Conservation (phyloP, 371 early-diverging fungal genomes). For the Saksenaea vasiformis region DNA sequence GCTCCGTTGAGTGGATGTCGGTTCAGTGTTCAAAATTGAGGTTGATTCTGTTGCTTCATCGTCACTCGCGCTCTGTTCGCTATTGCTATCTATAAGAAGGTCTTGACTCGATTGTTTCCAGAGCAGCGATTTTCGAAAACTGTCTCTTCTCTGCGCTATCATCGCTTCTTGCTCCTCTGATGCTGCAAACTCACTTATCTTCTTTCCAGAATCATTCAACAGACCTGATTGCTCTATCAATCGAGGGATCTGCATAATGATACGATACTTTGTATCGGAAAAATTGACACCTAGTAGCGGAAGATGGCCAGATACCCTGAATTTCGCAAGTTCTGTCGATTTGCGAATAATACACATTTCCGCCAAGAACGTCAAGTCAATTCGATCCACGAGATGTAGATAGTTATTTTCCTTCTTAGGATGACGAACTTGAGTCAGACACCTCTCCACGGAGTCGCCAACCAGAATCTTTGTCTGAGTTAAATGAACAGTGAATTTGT, state of each 20-base stretch:
- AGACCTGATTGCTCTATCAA: constrained; percentile 62
- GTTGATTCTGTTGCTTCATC: constrained; percentile 23
- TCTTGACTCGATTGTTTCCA: constrained; percentile 29
- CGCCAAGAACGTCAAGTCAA: constrained; percentile 81
- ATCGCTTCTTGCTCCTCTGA: neutral
- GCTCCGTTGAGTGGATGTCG: neutral
- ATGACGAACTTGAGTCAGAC: constrained; percentile 66
- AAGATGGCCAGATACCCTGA: constrained; percentile 81
- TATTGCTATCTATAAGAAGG: constrained; percentile 34
- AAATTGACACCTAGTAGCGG: constrained; percentile 89
- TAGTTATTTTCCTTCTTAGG: constrained; percentile 46
- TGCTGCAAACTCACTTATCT: neutral
- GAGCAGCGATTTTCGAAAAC: constrained; percentile 13
- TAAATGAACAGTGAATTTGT: constrained; percentile 83
- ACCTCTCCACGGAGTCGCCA: constrained; percentile 75
- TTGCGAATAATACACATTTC: constrained; percentile 88
- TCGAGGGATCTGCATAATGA: constrained; percentile 76
- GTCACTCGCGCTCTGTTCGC: constrained; percentile 32
- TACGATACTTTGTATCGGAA: constrained; percentile 92
- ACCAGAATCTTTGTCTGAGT: constrained; percentile 85
- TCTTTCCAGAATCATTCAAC: constrained; percentile 7
- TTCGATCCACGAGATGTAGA: constrained; percentile 85
- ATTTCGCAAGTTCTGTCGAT: constrained; percentile 70
- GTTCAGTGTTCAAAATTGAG: constrained; percentile 22
- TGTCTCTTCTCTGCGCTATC: neutral